These are phyloP conservation scores for Candida verbasci DNA, from an alignment of 805 yeast genomes.

Conservation along the genomic window DNA sequence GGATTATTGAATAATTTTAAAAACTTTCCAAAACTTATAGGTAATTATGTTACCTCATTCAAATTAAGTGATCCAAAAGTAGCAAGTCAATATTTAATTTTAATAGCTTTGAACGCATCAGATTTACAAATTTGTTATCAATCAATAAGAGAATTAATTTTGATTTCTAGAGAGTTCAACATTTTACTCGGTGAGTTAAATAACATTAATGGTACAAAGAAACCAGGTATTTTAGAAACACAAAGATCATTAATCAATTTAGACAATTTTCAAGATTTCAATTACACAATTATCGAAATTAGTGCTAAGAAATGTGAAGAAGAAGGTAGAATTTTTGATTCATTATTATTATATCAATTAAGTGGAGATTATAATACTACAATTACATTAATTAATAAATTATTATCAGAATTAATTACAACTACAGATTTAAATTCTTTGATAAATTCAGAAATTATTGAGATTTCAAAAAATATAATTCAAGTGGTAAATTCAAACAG, in stretches of 20 bases:
- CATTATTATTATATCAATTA: slow-evolving; percentile 79
- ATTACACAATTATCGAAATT: slow-evolving; percentile 70
- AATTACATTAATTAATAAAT: slow-evolving; percentile 63
- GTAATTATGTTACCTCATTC: slow-evolving; percentile 78
- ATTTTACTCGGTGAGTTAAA: slow-evolving; percentile 80
- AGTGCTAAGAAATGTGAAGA: slow-evolving; percentile 87
- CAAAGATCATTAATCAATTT: slow-evolving; percentile 64
- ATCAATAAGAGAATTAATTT: slow-evolving; percentile 75
- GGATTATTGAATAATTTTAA: slow-evolving; percentile 50
- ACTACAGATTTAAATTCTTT: slow-evolving; percentile 65
- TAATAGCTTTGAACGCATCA: slow-evolving; percentile 53
- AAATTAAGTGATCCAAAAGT: slow-evolving; percentile 82
- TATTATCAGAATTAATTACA: slow-evolving; percentile 73
- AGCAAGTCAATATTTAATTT: slow-evolving; percentile 83
- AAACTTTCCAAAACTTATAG: slow-evolving; percentile 47
- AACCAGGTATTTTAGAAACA: slow-evolving; percentile 80
- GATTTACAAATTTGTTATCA: slow-evolving; percentile 65
- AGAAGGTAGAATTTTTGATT: slow-evolving; percentile 85
- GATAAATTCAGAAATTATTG: slow-evolving; percentile 36
- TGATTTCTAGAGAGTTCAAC: slow-evolving; percentile 81
- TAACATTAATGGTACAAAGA: slow-evolving; percentile 61
- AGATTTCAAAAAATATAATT: slow-evolving; percentile 41
- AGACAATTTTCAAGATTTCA: slow-evolving; percentile 53
- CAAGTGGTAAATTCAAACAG: slow-evolving; percentile 50
- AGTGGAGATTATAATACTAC: slow-evolving; percentile 86